Conservation (phyloP, 2,329 filamentous ascomycete species). For the Aspergillus quadricinctus region DNA sequence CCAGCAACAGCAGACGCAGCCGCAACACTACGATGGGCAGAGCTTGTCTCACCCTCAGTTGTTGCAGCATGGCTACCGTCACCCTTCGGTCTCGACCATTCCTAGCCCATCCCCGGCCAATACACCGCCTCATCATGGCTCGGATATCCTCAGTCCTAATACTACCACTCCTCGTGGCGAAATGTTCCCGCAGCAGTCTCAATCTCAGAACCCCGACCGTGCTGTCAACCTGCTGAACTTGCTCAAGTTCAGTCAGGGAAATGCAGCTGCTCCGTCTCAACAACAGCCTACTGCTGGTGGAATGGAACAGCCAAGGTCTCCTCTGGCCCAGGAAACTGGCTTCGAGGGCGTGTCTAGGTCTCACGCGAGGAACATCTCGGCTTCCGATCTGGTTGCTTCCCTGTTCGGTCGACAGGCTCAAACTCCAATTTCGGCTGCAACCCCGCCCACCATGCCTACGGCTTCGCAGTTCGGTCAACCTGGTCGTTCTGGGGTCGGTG, state of each 20-base stretch:
- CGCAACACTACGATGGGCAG: slow-evolving; percentile 27
- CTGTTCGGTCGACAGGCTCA: slow-evolving; percentile 46
- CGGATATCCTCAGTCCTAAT: slow-evolving; percentile 57
- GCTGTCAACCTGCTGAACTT: slow-evolving; percentile 60
- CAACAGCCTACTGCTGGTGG: slow-evolving; percentile 24
- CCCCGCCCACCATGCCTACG: slow-evolving; percentile 21
- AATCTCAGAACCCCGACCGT: slow-evolving; percentile 42
- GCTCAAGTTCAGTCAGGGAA: slow-evolving; percentile 58
- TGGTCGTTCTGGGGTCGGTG: slow-evolving; percentile 17
- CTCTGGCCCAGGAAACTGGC: slow-evolving; percentile 22
- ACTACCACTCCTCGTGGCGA: slow-evolving; percentile 41
- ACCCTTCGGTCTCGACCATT: slow-evolving; percentile 54
- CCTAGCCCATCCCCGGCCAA: slow-evolving; percentile 53
- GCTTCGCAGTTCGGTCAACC: slow-evolving; percentile 18
- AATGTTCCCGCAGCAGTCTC: slow-evolving; percentile 38
- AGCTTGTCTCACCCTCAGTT: slow-evolving; percentile 29
- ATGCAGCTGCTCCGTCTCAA: slow-evolving; percentile 24
- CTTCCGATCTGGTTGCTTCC: slow-evolving; percentile 55
- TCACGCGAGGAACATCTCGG: slow-evolving; percentile 44
- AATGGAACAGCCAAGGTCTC: slow-evolving; percentile 25
- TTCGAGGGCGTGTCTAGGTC: slow-evolving; percentile 18
- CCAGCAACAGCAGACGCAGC: slow-evolving; percentile 25
- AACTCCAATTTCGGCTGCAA: slow-evolving; percentile 26
- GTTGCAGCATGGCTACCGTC: slow-evolving; percentile 44
- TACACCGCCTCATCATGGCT: slow-evolving; percentile 53